Base-by-base conservation (phyloP, 2,329 filamentous ascomycete genomes). In the Penicillium digitatum region DNA sequence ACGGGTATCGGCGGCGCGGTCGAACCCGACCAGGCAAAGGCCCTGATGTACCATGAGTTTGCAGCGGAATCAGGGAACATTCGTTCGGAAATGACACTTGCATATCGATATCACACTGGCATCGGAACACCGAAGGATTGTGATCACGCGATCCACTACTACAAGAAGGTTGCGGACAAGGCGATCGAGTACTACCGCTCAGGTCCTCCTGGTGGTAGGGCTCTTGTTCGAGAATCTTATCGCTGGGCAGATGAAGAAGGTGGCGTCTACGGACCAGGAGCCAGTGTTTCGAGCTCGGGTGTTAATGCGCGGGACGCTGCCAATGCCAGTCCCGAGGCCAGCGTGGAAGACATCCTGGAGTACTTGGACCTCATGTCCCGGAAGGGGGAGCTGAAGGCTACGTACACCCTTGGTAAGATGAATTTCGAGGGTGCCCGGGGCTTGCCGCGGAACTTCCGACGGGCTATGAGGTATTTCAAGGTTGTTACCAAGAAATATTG, bases 231-330 rank as follows among this genome's bases (percentile, higher is more conserved):
- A 29, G 88, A 96, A 68, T 84, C 87, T 7, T 95, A 89, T 76
- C 85, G 90, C 54, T 88, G 96, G 65, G 89, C 91, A 3, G 95
- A 99, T 67, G 90, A 96, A 46, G 79, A 87, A 29, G 95, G 94
- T 8, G 94, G 94, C 40, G 88, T 96, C 7, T 99, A 96, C 70
- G 95, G 94, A 44, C 90, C 96, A 74, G 95, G 94, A 3, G 94
- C 94, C 12, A 97, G 93, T 69, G 89, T 87, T 37, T 87, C 87
- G 24, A 96, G 91, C 69, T 88, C 94, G 0, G 94, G 94, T 5
- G 81, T 83, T 54, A 92, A 95, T 69, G 90, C 91, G 4, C 82
- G 87, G 66, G 86, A 86, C 59, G 84, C 86, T 20, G 85, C 86
- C 1, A 87, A 88, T 61, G 89, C 90, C 3, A 89, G 94, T 68